Evolutionary conservation across 352 stramenopile species (phyloP), one percentile per base, ranked within the genome.

Genomic region (Aphanomyces euteiches): DNA sequence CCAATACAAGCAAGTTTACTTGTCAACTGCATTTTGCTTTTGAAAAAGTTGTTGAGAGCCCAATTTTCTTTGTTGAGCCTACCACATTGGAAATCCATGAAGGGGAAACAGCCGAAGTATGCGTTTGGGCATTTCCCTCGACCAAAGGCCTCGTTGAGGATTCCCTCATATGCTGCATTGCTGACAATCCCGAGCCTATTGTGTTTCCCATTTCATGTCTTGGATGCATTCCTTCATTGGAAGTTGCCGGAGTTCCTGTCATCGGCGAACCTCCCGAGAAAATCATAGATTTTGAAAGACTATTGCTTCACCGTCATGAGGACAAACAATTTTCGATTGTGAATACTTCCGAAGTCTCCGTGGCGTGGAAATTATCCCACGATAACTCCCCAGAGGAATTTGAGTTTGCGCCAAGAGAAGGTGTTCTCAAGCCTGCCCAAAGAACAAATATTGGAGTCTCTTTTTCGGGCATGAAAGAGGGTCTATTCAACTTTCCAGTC

Each of bases 171-270:
- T 93, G 87, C 43, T 96, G 87, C 50, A 81, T 98, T 38, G 74
- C 78, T 40, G 89, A 98, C 77, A 98, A 98, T 64, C 93, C 95
- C 1, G 83, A 94, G 54, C 86, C 91, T 5, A 78, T 93, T n/a
- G 36, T 81, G 7, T 98, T 98, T 57, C 67, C 77, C 0, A 73
- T 98, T 39, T 91, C 75, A 53, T 97, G 92, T 56, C 87, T 81
- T 61, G 95, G 95, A 0, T 97, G 85, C 59, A 86, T 75, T 15
- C 90, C 95, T 8, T 75, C 74, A 38, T 38, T 98, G 7, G 76
- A 78, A 34, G 66, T 98, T 7, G 75, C 79, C 39, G 93, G 93
- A 1, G 54, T 61, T 5, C 54, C 54, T 5, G 15, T 61, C 7
- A 37, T 4, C 6, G 54, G 54, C 7, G 54, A 61, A 7, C 54